phyloP scores from a whole-genome alignment of 176 grass and related monocot genomes.

The Saccharum officinarum region DNA sequence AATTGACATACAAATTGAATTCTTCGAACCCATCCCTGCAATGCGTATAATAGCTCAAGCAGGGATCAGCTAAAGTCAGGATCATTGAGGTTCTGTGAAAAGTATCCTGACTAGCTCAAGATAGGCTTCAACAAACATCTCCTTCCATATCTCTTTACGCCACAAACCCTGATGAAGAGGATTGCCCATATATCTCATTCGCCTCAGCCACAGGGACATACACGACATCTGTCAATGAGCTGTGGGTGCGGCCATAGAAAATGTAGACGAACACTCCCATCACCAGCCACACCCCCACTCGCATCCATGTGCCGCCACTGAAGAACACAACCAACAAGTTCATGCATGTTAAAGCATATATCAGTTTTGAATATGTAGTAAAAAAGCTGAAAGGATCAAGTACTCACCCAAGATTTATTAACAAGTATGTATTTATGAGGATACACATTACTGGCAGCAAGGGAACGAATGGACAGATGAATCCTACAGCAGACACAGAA shows the following conservation, averaged over 20 bases:
- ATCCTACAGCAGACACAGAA: slow-evolving; percentile 44
- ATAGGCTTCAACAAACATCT: neutral
- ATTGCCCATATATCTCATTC: slow-evolving; percentile 56
- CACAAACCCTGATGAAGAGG: slow-evolving; percentile 41
- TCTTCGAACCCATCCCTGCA: slow-evolving; percentile 5
- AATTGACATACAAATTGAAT: slow-evolving; percentile 7
- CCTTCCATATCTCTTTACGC: slow-evolving; percentile 4
- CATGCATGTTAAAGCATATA: neutral
- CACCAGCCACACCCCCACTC: slow-evolving; percentile 75
- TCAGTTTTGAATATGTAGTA: neutral
- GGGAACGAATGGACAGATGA: slow-evolving; percentile 74
- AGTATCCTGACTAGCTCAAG: neutral
- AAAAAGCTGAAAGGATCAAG: neutral
- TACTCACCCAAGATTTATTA: slow-evolving; percentile 72
- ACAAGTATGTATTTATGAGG: slow-evolving; percentile 72
- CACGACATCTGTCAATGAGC: slow-evolving; percentile 67
- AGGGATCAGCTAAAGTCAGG: neutral
- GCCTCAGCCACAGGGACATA: slow-evolving; percentile 80
- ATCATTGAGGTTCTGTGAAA: neutral
- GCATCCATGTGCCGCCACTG: slow-evolving; percentile 74
- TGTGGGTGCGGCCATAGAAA: slow-evolving; percentile 89
- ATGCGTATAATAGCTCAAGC: neutral
- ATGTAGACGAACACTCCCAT: slow-evolving; percentile 84
- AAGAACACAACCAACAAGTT: slow-evolving; percentile 26
- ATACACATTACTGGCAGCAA: slow-evolving; percentile 73